Evolutionary conservation across 2,329 filamentous ascomycete species (phyloP).

Genomic region (Apiospora sp.): DNA sequence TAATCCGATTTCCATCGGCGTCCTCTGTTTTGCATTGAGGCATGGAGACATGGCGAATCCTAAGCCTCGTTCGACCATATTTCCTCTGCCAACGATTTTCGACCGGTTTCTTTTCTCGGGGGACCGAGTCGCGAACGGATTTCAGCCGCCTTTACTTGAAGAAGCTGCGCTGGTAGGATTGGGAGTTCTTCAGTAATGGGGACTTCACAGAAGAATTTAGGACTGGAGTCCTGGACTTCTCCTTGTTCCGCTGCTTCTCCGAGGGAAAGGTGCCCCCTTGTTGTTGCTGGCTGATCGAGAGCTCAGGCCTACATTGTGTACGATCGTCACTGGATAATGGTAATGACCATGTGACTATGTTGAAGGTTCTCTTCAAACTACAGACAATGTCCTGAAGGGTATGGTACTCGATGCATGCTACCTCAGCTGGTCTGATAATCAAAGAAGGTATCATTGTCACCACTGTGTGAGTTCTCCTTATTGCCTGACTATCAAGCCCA

Average conservation of each 20-base stretch:
- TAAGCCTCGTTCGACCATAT: no score
- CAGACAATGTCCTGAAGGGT: not conserved
- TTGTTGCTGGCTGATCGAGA: no score
- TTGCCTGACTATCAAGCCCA: no score
- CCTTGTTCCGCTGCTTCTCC: slow-evolving; percentile 75
- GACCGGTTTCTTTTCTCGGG: no score
- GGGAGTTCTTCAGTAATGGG: slow-evolving; percentile 87
- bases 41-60: no score
- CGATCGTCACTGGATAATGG: no score
- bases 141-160: slow-evolving; percentile 78
- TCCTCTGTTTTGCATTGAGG: no score
- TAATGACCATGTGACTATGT: no score
- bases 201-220: slow-evolving; percentile 83
- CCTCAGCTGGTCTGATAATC: not conserved
- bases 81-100: no score
- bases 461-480: not conserved
- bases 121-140: slow-evolving; percentile 56
- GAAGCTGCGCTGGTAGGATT: slow-evolving; percentile 76
- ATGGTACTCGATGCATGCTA: slow-evolving; percentile 4
- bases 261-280: slow-evolving; percentile 47
- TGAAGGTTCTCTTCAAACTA: not conserved
- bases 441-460: not conserved
- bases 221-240: slow-evolving; percentile 69
- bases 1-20: no score
- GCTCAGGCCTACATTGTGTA: no score